phyloP scores from a whole-genome alignment of 495 filamentous ascomycete genomes.

The Trichoderma gamsii region DNA sequence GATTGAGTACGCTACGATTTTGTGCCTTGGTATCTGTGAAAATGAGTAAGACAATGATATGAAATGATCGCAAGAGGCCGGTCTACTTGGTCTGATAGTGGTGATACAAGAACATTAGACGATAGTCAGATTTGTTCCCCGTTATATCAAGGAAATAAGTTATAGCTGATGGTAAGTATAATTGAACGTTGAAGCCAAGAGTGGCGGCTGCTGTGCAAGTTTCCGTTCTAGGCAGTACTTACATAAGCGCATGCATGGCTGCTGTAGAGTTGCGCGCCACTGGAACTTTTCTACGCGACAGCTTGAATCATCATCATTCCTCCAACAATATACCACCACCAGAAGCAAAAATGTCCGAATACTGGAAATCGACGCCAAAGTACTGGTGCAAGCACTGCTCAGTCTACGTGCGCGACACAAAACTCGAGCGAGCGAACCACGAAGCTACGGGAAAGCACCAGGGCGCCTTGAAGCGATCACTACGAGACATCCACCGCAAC shows the following conservation, averaged over 20 bases:
- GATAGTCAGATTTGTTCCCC: too few species aligned
- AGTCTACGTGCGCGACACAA: constrained; percentile 84
- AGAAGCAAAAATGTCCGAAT: constrained; percentile 74
- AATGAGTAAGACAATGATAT: too few species aligned
- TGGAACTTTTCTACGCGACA: background rate
- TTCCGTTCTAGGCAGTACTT: too few species aligned
- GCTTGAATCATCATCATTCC: background rate
- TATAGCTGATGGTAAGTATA: too few species aligned
- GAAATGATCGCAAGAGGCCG: too few species aligned
- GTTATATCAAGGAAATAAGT: too few species aligned
- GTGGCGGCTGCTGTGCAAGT: too few species aligned
- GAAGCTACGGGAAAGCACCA: constrained; percentile 88
- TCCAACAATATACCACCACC: background rate
- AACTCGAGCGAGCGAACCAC: constrained; percentile 82
- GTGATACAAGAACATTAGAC: too few species aligned
- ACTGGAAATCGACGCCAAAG: constrained; percentile 96
- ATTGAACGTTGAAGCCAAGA: too few species aligned
- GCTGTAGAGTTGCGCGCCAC: background rate
- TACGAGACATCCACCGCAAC: constrained; percentile 76
- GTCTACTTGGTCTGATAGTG: too few species aligned
- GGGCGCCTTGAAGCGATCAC: constrained; percentile 77
- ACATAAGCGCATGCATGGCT: background rate
- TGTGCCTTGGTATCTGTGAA: too few species aligned
- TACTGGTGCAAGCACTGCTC: constrained; percentile 98
- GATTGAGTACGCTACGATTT: too few species aligned